These are phyloP conservation scores for Pyrus communis DNA, from an alignment of 306 rosid genomes.

Conservation along the genomic window DNA sequence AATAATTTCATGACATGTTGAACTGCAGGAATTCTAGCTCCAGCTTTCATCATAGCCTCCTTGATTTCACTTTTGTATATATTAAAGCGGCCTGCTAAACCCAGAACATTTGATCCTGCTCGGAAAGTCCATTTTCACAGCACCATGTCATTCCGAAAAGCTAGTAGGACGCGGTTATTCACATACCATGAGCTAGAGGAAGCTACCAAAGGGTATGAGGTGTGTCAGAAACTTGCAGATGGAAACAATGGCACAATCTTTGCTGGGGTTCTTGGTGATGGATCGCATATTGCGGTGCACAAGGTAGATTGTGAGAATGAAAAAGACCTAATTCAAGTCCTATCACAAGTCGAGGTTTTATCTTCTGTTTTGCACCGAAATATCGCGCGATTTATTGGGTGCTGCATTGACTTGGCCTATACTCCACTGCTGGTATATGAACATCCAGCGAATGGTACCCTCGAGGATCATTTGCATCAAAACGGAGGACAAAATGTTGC, in stretches of 20 bases:
- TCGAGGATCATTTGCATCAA: conserved; percentile 61
- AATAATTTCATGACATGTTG: conserved; percentile 10
- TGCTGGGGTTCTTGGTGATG: conserved; percentile 64
- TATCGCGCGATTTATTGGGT: conserved; percentile 60
- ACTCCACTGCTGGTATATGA: conserved; percentile 65
- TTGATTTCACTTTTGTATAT: conserved; percentile 48
- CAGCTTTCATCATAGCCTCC: conserved; percentile 58
- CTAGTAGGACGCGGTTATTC: conserved; percentile 57
- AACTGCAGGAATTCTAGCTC: conserved; percentile 78
- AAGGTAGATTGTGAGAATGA: conserved; percentile 54
- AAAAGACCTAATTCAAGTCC: conserved; percentile 49
- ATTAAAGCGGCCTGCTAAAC: conserved; percentile 44
- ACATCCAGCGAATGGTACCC: conserved; percentile 63
- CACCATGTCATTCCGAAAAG: conserved; percentile 46
- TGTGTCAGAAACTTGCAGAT: conserved; percentile 43
- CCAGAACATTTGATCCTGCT: conserved; percentile 31
- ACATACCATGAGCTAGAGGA: conserved; percentile 59
- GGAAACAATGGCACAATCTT: conserved; percentile 46
- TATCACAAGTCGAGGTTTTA: conserved; percentile 66
- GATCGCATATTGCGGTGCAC: conserved; percentile 72
- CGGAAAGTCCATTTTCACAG: conserved; percentile 42
- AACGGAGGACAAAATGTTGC: conserved; percentile 34
- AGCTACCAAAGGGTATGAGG: conserved; percentile 66
- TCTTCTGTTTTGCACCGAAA: conserved; percentile 49
- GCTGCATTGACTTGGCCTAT: conserved; percentile 57